Evolutionary conservation across 1,284 basidiomycete species (phyloP).

Genomic region (Cerrena zonata): DNA sequence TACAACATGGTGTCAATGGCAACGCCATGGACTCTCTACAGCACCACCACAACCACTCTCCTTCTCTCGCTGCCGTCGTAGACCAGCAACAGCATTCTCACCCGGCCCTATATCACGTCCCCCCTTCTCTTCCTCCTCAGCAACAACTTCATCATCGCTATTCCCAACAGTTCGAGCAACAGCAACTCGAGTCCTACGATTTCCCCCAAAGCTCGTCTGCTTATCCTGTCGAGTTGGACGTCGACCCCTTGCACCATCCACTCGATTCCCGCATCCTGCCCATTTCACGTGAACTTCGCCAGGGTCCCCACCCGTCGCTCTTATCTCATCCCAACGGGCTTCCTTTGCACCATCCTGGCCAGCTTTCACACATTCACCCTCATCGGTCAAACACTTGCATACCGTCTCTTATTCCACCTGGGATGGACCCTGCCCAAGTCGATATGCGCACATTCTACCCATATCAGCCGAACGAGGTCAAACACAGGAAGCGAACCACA

Average conservation of each 20-base stretch:
- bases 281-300: neutral
- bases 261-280: slow-evolving; percentile 1
- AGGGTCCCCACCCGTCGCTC: neutral
- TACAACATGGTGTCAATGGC: neutral
- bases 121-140: neutral
- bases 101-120: slow-evolving; percentile 6
- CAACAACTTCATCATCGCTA: neutral
- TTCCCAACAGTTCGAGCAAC: neutral
- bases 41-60: neutral
- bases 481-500: slow-evolving; percentile 83
- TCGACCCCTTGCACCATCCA: neutral
- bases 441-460: slow-evolving; percentile 73
- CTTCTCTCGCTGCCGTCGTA: neutral
- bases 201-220: neutral
- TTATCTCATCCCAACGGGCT: neutral
- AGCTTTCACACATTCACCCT: neutral
- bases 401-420: slow-evolving; percentile 40
- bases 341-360: neutral
- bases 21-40: slow-evolving; percentile 1
- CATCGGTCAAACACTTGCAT: slow-evolving; percentile 32
- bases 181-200: slow-evolving; percentile 1
- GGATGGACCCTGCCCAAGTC: slow-evolving; percentile 55
- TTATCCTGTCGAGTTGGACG: neutral
- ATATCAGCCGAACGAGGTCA: slow-evolving; percentile 85
- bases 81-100: neutral